phyloP scores from a whole-genome alignment of 139 green algal species.

The Raphidocelis subcapitata region DNA sequence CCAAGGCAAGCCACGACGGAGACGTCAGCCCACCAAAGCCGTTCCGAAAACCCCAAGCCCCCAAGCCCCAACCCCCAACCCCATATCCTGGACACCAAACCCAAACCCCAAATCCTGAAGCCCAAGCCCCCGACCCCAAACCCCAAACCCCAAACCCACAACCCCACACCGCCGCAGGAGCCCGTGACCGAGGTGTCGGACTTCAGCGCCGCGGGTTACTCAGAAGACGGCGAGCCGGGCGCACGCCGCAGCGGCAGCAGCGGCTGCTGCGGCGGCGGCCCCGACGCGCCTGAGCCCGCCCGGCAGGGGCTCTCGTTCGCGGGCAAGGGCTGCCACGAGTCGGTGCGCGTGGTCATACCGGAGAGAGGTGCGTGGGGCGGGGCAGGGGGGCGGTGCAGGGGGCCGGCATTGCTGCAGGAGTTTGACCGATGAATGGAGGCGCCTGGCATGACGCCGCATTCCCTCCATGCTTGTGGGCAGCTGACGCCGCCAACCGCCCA shows the following conservation, averaged over 20 bases:
- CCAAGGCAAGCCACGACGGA: too few relatives aligned
- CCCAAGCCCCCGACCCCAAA: too few relatives aligned
- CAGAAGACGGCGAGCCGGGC: not conserved
- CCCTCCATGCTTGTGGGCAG: too few relatives aligned
- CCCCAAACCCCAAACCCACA: too few relatives aligned
- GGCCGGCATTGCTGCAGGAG: not conserved
- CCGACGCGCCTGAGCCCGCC: not conserved
- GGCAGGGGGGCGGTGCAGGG: not conserved
- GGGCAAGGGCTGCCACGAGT: conserved; percentile 7
- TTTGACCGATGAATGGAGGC: not conserved
- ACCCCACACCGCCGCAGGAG: not conserved
- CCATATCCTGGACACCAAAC: too few relatives aligned
- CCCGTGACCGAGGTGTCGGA: not conserved
- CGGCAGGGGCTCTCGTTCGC: conserved; percentile 7
- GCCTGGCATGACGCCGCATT: not conserved
- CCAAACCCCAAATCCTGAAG: too few relatives aligned
- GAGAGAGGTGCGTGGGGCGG: not conserved
- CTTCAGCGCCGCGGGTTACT: not conserved
- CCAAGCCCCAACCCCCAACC: too few relatives aligned
- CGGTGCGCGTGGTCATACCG: conserved; percentile 23
- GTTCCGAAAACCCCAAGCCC: too few relatives aligned
- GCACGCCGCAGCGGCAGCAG: not conserved
- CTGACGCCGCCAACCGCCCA: not conserved
- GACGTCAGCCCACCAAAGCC: too few relatives aligned
- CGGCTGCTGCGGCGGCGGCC: not conserved